These are phyloP conservation scores for Yarrowia galli DNA, from an alignment of 1,139 yeast genomes.

Conservation along the genomic window DNA sequence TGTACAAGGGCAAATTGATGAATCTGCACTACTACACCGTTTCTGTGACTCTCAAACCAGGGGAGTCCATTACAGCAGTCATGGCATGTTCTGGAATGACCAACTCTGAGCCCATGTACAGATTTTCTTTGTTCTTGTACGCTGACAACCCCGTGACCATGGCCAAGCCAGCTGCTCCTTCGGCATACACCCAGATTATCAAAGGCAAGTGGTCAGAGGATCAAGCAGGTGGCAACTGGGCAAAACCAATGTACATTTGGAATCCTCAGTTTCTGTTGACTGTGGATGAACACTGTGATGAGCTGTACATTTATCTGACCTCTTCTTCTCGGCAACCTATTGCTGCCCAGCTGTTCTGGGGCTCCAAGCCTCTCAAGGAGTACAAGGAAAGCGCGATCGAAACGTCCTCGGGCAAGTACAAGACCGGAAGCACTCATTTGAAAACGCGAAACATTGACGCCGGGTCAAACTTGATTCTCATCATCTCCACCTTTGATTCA, in stretches of 20 bases:
- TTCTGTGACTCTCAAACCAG: slow-evolving; percentile 45
- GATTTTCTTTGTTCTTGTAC: slow-evolving; percentile 54
- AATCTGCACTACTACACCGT: slow-evolving; percentile 48
- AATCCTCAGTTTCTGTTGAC: slow-evolving; percentile 68
- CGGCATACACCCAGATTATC: slow-evolving; percentile 45
- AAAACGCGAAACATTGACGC: slow-evolving; percentile 10
- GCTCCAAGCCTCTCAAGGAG: slow-evolving; percentile 46
- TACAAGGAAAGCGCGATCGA: slow-evolving; percentile 49
- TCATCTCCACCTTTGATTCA: slow-evolving; percentile 12
- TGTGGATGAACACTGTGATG: slow-evolving; percentile 40
- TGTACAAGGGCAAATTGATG: slow-evolving; percentile 45
- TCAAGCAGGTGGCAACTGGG: slow-evolving; percentile 66
- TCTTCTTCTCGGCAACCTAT: slow-evolving; percentile 51
- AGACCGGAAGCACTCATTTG: slow-evolving; percentile 12
- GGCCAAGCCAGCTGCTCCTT: slow-evolving; percentile 50
- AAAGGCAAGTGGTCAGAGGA: slow-evolving; percentile 60
- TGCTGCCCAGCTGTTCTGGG: slow-evolving; percentile 50
- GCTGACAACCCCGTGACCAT: slow-evolving; percentile 50
- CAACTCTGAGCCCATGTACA: slow-evolving; percentile 45
- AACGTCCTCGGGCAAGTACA: slow-evolving; percentile 50
- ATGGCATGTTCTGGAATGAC: slow-evolving; percentile 42
- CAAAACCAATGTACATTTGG: slow-evolving; percentile 57
- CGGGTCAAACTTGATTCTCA: slow-evolving; percentile 3
- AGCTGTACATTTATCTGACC: slow-evolving; percentile 45
- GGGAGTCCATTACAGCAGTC: slow-evolving; percentile 45